Conservation (phyloP, 306 rosid genomes). For the Pachyrhizus erosus region DNA sequence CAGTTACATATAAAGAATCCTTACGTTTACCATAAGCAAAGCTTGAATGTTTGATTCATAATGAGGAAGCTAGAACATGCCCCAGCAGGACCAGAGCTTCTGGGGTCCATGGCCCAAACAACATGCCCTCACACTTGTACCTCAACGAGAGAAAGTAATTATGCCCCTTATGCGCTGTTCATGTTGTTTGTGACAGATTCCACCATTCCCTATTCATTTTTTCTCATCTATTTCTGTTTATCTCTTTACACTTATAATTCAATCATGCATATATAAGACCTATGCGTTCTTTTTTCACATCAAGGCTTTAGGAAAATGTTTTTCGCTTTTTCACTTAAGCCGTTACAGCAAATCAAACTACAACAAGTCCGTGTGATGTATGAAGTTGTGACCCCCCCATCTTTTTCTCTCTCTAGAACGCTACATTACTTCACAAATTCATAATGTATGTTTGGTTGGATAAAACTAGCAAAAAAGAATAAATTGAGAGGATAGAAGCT, state of each 20-base stretch:
- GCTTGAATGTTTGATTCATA: conserved; percentile 36
- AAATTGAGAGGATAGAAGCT: conserved; percentile 24
- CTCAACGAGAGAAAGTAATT: conserved; percentile 41
- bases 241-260: not conserved
- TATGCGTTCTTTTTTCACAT: not conserved
- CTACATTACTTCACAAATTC: conserved; percentile 8
- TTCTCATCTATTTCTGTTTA: conserved; percentile 22
- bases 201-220: conserved; percentile 25
- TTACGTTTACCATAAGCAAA: conserved; percentile 50
- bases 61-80: conserved; percentile 43
- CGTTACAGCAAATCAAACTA: not conserved
- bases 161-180: conserved; percentile 41
- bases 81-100: conserved; percentile 18
- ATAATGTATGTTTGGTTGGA: conserved; percentile 35
- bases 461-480: not conserved
- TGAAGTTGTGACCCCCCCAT: conserved; percentile 21
- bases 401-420: not conserved
- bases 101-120: conserved; percentile 51
- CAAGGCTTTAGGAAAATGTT: not conserved
- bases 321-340: not conserved
- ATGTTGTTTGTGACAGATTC: conserved; percentile 41
- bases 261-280: not conserved
- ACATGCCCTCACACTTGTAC: conserved; percentile 34
- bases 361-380: not conserved
- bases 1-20: conserved; percentile 24